phyloP scores from a whole-genome alignment of 768 basidiomycete species.

The Hirschioporus abietinus region DNA sequence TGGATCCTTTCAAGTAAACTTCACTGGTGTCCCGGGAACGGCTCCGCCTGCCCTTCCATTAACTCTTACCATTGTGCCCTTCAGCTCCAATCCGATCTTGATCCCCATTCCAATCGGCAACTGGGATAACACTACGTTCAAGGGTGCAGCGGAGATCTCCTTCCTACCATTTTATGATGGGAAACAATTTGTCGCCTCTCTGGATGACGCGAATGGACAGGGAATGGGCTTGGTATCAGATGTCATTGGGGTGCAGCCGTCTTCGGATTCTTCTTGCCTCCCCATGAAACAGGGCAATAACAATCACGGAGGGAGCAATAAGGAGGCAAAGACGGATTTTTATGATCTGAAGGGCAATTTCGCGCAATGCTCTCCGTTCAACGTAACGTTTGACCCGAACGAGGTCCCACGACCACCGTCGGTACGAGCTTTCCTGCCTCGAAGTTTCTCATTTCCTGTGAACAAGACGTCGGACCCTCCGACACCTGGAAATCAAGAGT shows the following conservation, averaged over 20 bases:
- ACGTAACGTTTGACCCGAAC: constrained; percentile 35
- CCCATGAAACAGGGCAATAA: constrained; percentile 9
- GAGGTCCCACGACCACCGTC: constrained; percentile 30
- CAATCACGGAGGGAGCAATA: not conserved
- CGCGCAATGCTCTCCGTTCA: constrained; percentile 46
- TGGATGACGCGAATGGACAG: constrained; percentile 41
- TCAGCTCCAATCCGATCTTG: constrained; percentile 43
- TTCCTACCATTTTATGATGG: constrained; percentile 48
- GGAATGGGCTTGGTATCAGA: constrained; percentile 41
- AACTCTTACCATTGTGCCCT: constrained; percentile 47
- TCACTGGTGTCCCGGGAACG: constrained; percentile 31
- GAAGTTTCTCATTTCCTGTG: constrained; percentile 20
- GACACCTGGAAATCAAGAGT: constrained; percentile 33
- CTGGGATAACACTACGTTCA: constrained; percentile 28
- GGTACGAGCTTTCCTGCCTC: constrained; percentile 32
- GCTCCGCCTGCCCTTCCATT: constrained; percentile 32
- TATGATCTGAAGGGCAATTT: constrained; percentile 31
- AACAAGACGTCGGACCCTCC: constrained; percentile 21
- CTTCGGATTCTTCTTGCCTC: constrained; percentile 40
- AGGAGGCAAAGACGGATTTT: constrained; percentile 10
- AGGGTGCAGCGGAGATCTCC: constrained; percentile 38
- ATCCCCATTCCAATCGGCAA: constrained; percentile 38
- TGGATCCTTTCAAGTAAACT: constrained; percentile 40
- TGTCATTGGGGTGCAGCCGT: constrained; percentile 38
- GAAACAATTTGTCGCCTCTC: constrained; percentile 48